These are phyloP conservation scores for Fusarium mangiferae DNA, from an alignment of 2,329 filamentous ascomycete species.

Conservation along the genomic window DNA sequence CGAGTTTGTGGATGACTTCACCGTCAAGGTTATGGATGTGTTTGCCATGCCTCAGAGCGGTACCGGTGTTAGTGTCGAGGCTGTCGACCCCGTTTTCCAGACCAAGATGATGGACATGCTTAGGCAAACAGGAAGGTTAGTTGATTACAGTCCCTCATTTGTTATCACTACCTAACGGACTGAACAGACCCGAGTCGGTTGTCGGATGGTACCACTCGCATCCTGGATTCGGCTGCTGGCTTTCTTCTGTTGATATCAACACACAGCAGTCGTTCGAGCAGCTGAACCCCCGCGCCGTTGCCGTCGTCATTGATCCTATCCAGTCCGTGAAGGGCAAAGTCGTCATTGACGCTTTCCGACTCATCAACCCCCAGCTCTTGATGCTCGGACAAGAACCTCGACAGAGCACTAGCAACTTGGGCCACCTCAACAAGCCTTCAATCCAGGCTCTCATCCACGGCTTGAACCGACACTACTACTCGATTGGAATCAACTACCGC, in stretches of 20 bases:
- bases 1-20: conserved; percentile 99
- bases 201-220: conserved; percentile 99
- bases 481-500: conserved; percentile 96
- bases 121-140: conserved; percentile 92
- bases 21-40: conserved; percentile 96
- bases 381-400: conserved; percentile 98
- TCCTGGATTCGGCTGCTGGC: conserved; percentile 98
- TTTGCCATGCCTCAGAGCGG: conserved; percentile 99
- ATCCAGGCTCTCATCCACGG: conserved; percentile 99
- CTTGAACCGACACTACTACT: conserved; percentile 98
- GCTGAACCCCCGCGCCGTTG: conserved; percentile 93
- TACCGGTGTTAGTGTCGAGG: conserved; percentile 97
- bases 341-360: conserved; percentile 97
- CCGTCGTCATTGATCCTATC: conserved; percentile 97
- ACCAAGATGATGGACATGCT: conserved; percentile 99
- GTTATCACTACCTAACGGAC: conserved; percentile 25
- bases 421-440: conserved; percentile 98
- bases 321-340: conserved; percentile 99
- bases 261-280: conserved; percentile 99
- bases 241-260: conserved; percentile 99
- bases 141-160: background rate
- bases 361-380: conserved; percentile 96
- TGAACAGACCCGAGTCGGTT: conserved; percentile 85
- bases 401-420: conserved; percentile 97
- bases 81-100: conserved; percentile 98